Base-by-base conservation (phyloP, 768 basidiomycete genomes). In the Candolleomyces aberdarensis region DNA sequence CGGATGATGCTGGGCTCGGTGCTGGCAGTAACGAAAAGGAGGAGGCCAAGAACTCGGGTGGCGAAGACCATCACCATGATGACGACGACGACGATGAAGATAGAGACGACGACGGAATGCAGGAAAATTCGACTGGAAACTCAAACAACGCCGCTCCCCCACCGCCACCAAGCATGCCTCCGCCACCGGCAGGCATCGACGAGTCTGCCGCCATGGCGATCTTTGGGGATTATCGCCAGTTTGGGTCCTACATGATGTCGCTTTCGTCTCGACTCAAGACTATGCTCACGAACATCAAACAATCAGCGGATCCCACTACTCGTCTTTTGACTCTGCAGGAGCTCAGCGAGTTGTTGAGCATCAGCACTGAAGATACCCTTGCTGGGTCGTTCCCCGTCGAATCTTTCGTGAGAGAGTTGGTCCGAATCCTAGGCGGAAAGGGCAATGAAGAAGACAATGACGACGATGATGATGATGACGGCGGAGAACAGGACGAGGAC, bases 311-410 rank as follows among this genome's bases (percentile, higher is more conserved):
- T 70, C 88, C 92, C 11, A 92, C 90, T 0, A 91, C 88, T 44
- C 89, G 95, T 52, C 84, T 98, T 31, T 76, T 94, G 48, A 95
- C 96, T 5, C 78, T 99, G 31, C 95, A 98, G 70, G 96, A 99
- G 69, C 83, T 97, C 56, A 94, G 92, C 76, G 96, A 98, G 71
- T 74, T 98, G 39, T 85, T 99, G 59, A 92, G 92, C 62, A 96
- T 98, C 76, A 94, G 93, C 74, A 98, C 94, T 2, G 96, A 98
- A 75, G 97, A 99, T 71, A 98, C 95, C 7, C 79, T 99, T 50
- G 91, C 93, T 9, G 94, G 94, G 46, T 96, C 92, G n/a, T 96
- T 99, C 77, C 92, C 91, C 64, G 89, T 96, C 20, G 95, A 96
- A 67, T 84, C 87, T 40, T 98, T 93, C 71, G 92, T 96, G 32